phyloP scores from a whole-genome alignment of 208 protist genomes.

The Trichomonas vaginalis region DNA sequence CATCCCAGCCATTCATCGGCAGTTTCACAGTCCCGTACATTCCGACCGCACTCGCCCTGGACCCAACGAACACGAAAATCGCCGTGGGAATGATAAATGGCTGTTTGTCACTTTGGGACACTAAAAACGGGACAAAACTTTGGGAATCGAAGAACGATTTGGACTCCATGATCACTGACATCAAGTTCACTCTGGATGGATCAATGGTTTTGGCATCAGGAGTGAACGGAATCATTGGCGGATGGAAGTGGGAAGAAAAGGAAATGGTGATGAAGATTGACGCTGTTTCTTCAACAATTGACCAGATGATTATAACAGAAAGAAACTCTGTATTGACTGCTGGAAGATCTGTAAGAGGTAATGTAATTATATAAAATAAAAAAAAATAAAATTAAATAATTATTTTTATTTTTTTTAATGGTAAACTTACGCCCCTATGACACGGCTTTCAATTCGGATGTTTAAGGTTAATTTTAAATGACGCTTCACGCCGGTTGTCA shows the following conservation, averaged over 20 bases:
- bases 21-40: not conserved
- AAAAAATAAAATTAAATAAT: too few relatives aligned
- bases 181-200: not conserved
- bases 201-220: not conserved
- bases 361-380: not conserved
- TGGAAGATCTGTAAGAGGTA: not conserved
- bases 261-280: not conserved
- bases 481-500: too few relatives aligned
- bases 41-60: not conserved
- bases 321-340: not conserved
- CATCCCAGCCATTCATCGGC: not conserved
- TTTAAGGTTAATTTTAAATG: too few relatives aligned
- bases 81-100: not conserved
- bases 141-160: not conserved
- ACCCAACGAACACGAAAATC: not conserved
- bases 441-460: too few relatives aligned
- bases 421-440: too few relatives aligned
- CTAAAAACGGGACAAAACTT: not conserved
- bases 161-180: not conserved
- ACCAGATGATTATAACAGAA: not conserved
- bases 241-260: not conserved
- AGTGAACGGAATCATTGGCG: not conserved
- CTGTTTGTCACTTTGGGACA: not conserved
- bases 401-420: too few relatives aligned
- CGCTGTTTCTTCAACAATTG: not conserved